Base-by-base conservation (phyloP, 2,329 filamentous ascomycete genomes). In the Pseudodiploospora longispora region DNA sequence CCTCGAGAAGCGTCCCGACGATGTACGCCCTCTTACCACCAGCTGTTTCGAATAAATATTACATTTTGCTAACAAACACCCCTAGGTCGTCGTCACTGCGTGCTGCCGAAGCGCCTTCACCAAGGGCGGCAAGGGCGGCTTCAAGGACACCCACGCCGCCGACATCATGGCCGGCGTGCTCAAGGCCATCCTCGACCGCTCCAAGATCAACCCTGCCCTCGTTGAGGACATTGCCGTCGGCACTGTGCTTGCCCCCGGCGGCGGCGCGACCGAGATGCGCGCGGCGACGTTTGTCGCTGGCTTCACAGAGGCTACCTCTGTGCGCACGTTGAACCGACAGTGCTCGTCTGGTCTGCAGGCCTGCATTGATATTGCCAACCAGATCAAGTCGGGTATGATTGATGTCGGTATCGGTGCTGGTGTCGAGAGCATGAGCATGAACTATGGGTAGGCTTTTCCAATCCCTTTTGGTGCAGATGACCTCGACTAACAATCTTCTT, bases 221-320 rank as follows among this genome's bases (percentile, higher is more conserved):
- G 88, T 98, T 40, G 87, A 97, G 67, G 93, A 98, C 62, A 84
- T 98, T 53, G 85, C 85, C 42, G 90, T 97, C 47, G 93, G 93
- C 53, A 85, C 83, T 44, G 93, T 98, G 30, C 82, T 98, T 40
- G 82, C 91, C 12, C 91, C 91, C 31, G 93, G 93, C 50, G 93
- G 89, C 55, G 93, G 91, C 54, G 93, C 93, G 27, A 97, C 93
- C 38, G 93, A 97, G 71, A 96, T 95, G 82, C 85, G 93, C 53
- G 93, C 89, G 48, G 93, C 93, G 32, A 83, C 84, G 43, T 75
- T 97, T 46, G 87, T 88, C 6, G 93, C 93, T 40, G 93, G 93
- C 38, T 94, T 97, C 73, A 87, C 93, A 36, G 85, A 86, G 57
- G 76, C 80, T 12, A 80, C 89, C 5, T 85, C 89, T n/a, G 85